Evolutionary conservation across 78 protist species (phyloP).

Genomic region (Paulinella micropora): DNA sequence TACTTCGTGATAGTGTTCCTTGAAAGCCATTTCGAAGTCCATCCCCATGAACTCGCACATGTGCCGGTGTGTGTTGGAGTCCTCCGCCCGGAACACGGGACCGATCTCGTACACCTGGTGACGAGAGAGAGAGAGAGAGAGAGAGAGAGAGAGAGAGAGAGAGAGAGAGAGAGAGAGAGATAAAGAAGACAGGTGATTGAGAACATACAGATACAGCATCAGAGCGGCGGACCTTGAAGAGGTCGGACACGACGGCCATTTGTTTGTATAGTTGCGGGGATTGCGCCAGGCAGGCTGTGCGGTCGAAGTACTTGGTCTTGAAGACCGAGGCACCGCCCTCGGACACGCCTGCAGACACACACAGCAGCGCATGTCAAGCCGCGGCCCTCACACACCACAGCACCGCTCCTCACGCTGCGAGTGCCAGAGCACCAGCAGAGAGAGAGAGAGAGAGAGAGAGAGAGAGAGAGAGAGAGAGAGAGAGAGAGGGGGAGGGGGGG

Average conservation of each 20-base stretch:
- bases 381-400: no score
- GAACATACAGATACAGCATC: no score
- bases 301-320: constrained; percentile 63
- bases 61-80: constrained; percentile 90
- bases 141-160: background rate
- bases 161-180: background rate
- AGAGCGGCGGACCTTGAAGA: no score
- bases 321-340: constrained; percentile 97
- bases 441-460: no score
- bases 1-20: constrained; percentile 80
- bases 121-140: background rate
- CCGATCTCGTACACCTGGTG: constrained; percentile 91
- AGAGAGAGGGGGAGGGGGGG: no score
- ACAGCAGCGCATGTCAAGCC: no score
- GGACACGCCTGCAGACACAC: constrained; percentile 53
- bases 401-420: no score
- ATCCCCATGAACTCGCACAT: constrained; percentile 93
- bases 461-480: no score
- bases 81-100: constrained; percentile 96
- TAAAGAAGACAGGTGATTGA: background rate
- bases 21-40: constrained; percentile 92
- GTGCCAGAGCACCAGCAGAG: no score
- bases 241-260: constrained; percentile 88
- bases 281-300: constrained; percentile 80
- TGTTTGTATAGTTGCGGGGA: constrained; percentile 94